Conservation (phyloP, 306 rosid genomes). For the Cajanus cajan region DNA sequence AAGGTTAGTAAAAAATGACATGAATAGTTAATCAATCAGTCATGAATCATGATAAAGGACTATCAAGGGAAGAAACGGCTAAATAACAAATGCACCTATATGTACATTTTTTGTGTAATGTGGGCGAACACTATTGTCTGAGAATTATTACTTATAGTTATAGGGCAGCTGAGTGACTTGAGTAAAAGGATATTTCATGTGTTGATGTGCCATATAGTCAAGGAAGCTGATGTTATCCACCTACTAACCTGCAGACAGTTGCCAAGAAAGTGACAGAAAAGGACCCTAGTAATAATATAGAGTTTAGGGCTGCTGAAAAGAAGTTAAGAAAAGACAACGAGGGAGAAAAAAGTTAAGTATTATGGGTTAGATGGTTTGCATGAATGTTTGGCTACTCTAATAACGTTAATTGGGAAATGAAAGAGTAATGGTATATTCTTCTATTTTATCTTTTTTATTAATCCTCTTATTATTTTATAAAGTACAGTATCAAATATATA, state of each 20-base stretch:
- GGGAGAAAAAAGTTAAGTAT: slow-evolving; percentile 7
- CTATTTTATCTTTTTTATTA: not conserved
- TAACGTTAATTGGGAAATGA: slow-evolving; percentile 26
- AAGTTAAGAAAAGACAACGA: slow-evolving; percentile 11
- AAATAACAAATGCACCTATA: slow-evolving; percentile 22
- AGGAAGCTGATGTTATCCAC: slow-evolving; percentile 34
- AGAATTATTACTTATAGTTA: slow-evolving; percentile 19
- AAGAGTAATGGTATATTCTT: not conserved
- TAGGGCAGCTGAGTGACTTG: slow-evolving; percentile 23
- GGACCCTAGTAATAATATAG: slow-evolving; percentile 15
- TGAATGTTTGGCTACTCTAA: slow-evolving; percentile 10
- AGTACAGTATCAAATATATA: not conserved
- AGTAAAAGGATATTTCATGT: slow-evolving; percentile 36
- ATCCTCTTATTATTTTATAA: not conserved
- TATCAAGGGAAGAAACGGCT: not conserved
- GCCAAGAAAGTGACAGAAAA: slow-evolving; percentile 33
- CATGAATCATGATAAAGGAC: slow-evolving; percentile 26
- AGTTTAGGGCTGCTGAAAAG: slow-evolving; percentile 36
- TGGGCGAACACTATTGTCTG: slow-evolving; percentile 37
- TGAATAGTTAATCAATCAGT: slow-evolving; percentile 25
- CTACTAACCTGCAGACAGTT: slow-evolving; percentile 16
- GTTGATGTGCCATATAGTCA: slow-evolving; percentile 38
- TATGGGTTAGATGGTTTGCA: slow-evolving; percentile 32
- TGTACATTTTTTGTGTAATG: not conserved
- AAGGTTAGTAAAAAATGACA: slow-evolving; percentile 31